Conservation (phyloP, 2,329 filamentous ascomycete genomes). For the Alternaria brassicae region DNA sequence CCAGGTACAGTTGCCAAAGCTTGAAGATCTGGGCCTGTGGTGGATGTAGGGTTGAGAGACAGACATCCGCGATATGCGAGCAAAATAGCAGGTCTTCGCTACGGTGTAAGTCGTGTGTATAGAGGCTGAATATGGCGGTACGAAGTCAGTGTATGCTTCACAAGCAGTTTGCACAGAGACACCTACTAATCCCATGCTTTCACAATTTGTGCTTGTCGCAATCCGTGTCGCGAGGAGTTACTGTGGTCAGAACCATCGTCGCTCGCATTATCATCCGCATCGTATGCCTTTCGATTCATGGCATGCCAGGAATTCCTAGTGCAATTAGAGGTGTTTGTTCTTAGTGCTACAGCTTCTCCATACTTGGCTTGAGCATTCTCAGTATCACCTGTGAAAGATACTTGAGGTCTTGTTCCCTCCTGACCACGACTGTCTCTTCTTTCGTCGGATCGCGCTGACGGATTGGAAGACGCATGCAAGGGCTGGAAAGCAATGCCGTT, state of each 20-base stretch:
- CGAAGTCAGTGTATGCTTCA: not conserved
- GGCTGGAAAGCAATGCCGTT: conserved; percentile 74
- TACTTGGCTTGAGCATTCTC: conserved; percentile 9
- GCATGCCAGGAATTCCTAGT: conserved; percentile 34
- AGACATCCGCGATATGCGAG: conserved; percentile 59
- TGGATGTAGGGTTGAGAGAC: conserved; percentile 69
- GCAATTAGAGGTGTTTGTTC: conserved; percentile 4
- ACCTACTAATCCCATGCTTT: conserved; percentile 53
- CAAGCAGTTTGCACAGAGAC: not conserved
- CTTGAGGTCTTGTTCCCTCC: not conserved
- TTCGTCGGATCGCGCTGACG: conserved; percentile 13
- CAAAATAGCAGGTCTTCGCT: conserved; percentile 64
- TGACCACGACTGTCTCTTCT: not conserved
- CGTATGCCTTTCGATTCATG: conserved; percentile 26
- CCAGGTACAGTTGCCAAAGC: conserved; percentile 77
- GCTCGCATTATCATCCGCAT: conserved; percentile 1
- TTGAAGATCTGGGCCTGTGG: conserved; percentile 69
- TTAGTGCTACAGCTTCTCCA: not conserved
- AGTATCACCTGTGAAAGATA: not conserved
- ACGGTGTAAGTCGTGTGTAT: conserved; percentile 28
- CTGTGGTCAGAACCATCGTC: conserved; percentile 9
- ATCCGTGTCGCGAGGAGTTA: conserved; percentile 15
- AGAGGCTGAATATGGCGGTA: conserved; percentile 21
- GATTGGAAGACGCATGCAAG: conserved; percentile 51
- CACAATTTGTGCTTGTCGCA: conserved; percentile 43